Conservation (phyloP, 179 eudicot genomes). For the Gypsophila paniculata region DNA sequence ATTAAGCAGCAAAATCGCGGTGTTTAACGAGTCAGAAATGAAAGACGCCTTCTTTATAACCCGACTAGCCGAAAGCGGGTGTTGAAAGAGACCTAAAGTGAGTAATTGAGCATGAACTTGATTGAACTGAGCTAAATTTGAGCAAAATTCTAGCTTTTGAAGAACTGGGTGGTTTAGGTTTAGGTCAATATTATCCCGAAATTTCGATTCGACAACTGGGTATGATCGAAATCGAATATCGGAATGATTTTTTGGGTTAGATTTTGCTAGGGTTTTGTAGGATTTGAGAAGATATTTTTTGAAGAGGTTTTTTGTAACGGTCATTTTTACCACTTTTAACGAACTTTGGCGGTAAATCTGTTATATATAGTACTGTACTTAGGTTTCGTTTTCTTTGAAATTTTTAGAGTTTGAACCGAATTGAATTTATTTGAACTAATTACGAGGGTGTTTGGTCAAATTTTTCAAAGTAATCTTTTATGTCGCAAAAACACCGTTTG, state of each 20-base stretch:
- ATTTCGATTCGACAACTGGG: not conserved
- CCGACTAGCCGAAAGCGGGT: conserved; percentile 47
- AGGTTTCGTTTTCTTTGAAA: no score
- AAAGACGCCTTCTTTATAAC: conserved; percentile 46
- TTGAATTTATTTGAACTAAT: no score
- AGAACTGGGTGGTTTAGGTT: conserved; percentile 44
- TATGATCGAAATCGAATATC: conserved; percentile 17
- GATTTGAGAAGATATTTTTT: conserved; percentile 39
- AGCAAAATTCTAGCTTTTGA: conserved; percentile 37
- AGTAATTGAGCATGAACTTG: conserved; percentile 52
- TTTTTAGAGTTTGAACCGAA: no score
- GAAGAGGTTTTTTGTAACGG: conserved; percentile 23
- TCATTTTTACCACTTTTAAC: conserved; percentile 27
- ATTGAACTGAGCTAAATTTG: conserved; percentile 31
- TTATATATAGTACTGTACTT: no score
- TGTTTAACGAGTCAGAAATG: conserved; percentile 30
- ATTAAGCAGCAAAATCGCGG: conserved; percentile 36
- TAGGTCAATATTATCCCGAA: conserved; percentile 21
- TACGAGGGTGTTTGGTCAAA: no score
- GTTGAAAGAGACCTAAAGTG: conserved; percentile 44
- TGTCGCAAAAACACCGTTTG: no score
- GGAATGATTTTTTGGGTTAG: conserved; percentile 35
- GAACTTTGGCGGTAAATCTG: conserved; percentile 20
- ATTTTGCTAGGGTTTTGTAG: conserved; percentile 35
- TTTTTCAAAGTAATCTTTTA: no score